Conservation (phyloP, 768 basidiomycete species). For the Erythrobasidium yunnanense region DNA sequence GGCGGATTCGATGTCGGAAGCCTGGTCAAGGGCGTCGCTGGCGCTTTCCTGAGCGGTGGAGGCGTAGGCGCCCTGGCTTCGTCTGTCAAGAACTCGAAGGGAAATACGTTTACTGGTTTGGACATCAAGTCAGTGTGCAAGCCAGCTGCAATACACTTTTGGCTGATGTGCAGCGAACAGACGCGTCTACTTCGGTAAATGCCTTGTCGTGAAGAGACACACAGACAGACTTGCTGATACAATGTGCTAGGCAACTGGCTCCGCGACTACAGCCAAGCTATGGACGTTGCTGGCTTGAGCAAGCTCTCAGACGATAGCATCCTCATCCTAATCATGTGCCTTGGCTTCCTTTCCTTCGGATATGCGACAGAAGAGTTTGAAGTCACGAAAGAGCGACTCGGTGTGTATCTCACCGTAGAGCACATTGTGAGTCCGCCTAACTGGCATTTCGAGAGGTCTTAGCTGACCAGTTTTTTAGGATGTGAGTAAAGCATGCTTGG, state of each 20-base stretch:
- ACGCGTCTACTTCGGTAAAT: conserved; percentile 28
- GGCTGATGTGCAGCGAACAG: background rate
- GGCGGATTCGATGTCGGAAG: conserved; percentile 27
- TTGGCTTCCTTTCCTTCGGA: conserved; percentile 53
- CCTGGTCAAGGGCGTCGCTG: conserved; percentile 27
- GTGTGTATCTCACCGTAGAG: conserved; percentile 44
- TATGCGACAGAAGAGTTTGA: conserved; percentile 41
- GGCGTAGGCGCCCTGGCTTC: background rate
- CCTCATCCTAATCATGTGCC: conserved; percentile 67
- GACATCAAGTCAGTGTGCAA: too few relatives aligned
- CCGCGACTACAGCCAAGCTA: conserved; percentile 63
- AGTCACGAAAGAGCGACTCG: conserved; percentile 44
- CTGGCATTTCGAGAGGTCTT: too few relatives aligned
- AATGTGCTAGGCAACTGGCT: conserved; percentile 46
- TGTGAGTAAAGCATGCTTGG: too few relatives aligned
- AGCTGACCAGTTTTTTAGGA: too few relatives aligned
- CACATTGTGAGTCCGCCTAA: conserved; percentile 21
- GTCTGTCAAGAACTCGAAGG: background rate
- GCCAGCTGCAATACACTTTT: background rate
- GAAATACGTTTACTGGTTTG: conserved; percentile 8
- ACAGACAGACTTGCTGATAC: background rate
- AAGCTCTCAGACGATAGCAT: conserved; percentile 54
- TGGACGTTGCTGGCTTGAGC: conserved; percentile 39
- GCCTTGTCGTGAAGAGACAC: background rate
- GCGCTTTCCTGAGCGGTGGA: background rate